A percentile compares a stretch with the other conserved stretches of the same genome.
These are phyloP conservation scores for Erigeron canadensis DNA, from an alignment of 129 eudicot genomes.

Conservation along the genomic window DNA sequence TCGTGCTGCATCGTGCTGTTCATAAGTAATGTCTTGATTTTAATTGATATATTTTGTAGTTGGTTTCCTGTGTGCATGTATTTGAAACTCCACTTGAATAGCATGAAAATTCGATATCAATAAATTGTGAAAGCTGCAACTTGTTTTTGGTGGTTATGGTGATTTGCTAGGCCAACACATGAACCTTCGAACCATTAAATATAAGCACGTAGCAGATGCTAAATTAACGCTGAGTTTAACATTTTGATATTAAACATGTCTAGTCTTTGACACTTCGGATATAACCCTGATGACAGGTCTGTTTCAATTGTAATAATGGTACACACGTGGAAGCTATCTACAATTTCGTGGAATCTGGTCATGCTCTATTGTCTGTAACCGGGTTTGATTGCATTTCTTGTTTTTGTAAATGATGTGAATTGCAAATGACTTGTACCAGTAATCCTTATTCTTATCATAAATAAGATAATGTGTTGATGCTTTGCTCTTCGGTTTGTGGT, in stretches of 20 bases:
- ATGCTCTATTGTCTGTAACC: background rate
- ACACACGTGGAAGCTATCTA: conserved; percentile 12
- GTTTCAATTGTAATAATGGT: conserved; percentile 9
- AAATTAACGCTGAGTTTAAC: background rate
- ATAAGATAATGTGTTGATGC: background rate
- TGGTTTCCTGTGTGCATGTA: conserved; percentile 24
- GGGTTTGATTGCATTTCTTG: conserved; percentile 10
- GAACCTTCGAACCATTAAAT: conserved; percentile 13
- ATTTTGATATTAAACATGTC: background rate
- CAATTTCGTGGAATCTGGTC: conserved; percentile 15
- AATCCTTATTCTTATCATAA: conserved; percentile 5
- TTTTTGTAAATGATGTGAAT: conserved; percentile 24
- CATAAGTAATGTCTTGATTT: conserved; percentile 44
- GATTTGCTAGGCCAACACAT: conserved; percentile 6
- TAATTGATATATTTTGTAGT: conserved; percentile 27
- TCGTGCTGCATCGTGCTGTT: conserved; percentile 78
- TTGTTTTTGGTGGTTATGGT: conserved; percentile 15
- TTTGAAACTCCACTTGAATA: conserved; percentile 26
- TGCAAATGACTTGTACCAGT: conserved; percentile 17
- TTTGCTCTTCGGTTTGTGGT: background rate
- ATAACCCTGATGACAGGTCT: conserved; percentile 24
- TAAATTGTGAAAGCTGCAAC: conserved; percentile 23
- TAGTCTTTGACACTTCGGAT: background rate
- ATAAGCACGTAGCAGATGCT: background rate
- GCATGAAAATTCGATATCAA: conserved; percentile 25